Evolutionary conservation across 208 protist species (phyloP), one percentile per base, ranked within the genome.

Genomic region (Leishmania arabica): DNA sequence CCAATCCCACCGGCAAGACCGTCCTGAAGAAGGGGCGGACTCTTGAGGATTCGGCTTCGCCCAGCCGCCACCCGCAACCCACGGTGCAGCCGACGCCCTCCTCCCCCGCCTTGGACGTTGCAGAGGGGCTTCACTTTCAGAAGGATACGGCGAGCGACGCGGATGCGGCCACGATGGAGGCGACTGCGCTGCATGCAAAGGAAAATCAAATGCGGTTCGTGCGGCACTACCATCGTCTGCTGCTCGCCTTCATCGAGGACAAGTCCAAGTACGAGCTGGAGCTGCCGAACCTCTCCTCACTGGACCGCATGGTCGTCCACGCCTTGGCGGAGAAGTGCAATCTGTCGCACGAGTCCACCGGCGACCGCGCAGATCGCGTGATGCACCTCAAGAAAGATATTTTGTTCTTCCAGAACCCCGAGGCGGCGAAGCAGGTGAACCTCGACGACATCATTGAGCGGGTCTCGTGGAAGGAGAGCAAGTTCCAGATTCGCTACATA

Each of bases 321-420:
- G 79, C 62, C 13, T 77, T 98, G 24, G 95, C 94, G 4, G 90
- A 97, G 86, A 86, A 88, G 75, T 97, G 94, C 88, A 97, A 97
- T 69, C 84, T 98, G 19, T 89, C 88, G 3, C 95, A 98, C 82
- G 83, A 93, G 47, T 96, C 91, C 17, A 80, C 71, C 47, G 93
- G 93, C 19, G 53, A 70, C 2, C 87, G 88, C 37, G 73, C 82
- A 5, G 64, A 88, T 49, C 90, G 95, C 40, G 86, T 86, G 53
- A 87, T 98, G 65, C 81, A 91, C 74, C 86, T 98, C 19, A 92
- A 90, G 69, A 97, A 97, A 78, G 95, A 97, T 72, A 87, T 89
- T 4, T 86, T 98, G 62, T 96, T 97, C 82, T 97, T 92, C 65
- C 77, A 93, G 53, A 80, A 94, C 79, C 91, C 88, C 4, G 86